phyloP scores from a whole-genome alignment of 768 basidiomycete genomes.

The Hypholoma sublateritium region DNA sequence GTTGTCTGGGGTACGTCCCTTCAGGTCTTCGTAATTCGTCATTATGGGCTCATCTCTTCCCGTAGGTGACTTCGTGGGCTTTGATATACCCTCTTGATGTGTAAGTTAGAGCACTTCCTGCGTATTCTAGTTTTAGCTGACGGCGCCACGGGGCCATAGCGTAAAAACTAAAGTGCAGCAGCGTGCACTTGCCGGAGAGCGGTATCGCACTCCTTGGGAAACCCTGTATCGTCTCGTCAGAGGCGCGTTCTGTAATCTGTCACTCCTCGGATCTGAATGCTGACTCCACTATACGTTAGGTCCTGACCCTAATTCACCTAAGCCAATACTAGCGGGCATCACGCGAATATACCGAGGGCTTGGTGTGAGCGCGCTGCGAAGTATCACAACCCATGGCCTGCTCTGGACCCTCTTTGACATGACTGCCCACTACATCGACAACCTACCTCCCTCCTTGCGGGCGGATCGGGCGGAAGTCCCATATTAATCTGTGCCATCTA shows the following conservation, averaged over 20 bases:
- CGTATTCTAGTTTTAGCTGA: not conserved
- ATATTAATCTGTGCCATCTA: constrained; percentile 19
- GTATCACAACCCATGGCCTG: constrained; percentile 90
- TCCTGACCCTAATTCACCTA: constrained; percentile 76
- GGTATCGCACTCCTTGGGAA: constrained; percentile 66
- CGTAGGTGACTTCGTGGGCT: constrained; percentile 75
- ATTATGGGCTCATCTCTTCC: constrained; percentile 23
- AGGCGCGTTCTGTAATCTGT: constrained; percentile 43
- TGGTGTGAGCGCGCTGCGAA: constrained; percentile 89
- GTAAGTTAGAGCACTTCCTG: constrained; percentile 40
- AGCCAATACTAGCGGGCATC: constrained; percentile 73
- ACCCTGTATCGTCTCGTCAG: constrained; percentile 79
- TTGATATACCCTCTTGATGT: constrained; percentile 94
- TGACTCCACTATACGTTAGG: constrained; percentile 40
- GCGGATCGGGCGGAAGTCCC: constrained; percentile 21
- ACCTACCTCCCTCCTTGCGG: constrained; percentile 32
- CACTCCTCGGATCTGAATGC: not conserved
- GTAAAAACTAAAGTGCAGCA: constrained; percentile 97
- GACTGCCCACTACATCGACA: constrained; percentile 72
- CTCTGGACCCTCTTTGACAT: constrained; percentile 94
- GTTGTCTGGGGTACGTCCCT: constrained; percentile 67
- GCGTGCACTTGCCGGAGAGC: constrained; percentile 79
- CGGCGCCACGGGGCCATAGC: constrained; percentile 33
- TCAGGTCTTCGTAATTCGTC: constrained; percentile 34
- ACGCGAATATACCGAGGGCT: constrained; percentile 89